phyloP scores from a whole-genome alignment of 345 rosid genomes.

The Eucalyptus shirleyi region DNA sequence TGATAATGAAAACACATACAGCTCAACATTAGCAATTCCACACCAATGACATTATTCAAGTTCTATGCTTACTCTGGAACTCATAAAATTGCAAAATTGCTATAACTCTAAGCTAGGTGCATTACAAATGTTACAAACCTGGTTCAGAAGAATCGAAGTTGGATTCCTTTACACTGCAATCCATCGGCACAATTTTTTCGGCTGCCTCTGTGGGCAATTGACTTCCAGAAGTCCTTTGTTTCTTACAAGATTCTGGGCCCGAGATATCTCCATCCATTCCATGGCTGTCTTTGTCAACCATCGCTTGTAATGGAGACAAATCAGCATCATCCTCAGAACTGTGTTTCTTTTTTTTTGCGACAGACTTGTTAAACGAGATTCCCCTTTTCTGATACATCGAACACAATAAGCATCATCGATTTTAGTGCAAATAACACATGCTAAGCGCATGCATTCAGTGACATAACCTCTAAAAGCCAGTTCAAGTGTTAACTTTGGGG shows the following conservation, averaged over 20 bases:
- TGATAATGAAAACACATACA: neutral
- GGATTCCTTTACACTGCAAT: neutral
- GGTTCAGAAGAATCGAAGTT: neutral
- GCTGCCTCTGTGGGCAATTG: neutral
- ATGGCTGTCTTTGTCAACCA: neutral
- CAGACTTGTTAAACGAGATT: constrained; percentile 13
- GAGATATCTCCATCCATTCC: constrained; percentile 1
- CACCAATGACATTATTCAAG: neutral
- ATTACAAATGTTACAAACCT: constrained; percentile 11
- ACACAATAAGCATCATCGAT: neutral
- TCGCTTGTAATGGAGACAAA: neutral
- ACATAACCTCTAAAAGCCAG: neutral
- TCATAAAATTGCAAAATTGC: neutral
- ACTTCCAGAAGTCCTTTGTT: constrained; percentile 12
- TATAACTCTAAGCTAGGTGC: neutral
- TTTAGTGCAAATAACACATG: neutral
- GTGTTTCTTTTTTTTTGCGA: constrained; percentile 16
- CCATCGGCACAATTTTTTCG: neutral
- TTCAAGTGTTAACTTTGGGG: neutral
- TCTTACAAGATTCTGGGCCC: constrained; percentile 1
- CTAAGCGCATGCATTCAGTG: neutral
- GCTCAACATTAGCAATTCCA: neutral
- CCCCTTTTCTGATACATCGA: constrained; percentile 38
- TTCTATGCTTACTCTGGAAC: neutral
- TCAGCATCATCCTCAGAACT: neutral